Conservation (phyloP, 495 filamentous ascomycete species). For the Filosporella fistucella region DNA sequence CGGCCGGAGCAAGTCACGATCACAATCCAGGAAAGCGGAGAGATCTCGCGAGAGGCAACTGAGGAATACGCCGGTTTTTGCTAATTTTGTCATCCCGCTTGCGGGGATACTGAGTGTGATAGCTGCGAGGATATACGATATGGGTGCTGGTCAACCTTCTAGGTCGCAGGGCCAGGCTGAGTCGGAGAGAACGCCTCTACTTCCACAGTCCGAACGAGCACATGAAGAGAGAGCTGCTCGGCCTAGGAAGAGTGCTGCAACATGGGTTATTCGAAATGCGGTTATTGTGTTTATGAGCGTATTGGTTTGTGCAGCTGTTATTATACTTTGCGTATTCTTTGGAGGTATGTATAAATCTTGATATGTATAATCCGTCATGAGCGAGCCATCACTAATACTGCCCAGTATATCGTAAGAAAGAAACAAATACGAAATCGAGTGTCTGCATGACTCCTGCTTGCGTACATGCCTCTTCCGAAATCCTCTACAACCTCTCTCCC, state of each 20-base stretch:
- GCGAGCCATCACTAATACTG: slow-evolving; percentile 4
- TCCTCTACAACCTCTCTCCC: slow-evolving; percentile 64
- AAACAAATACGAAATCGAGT: slow-evolving; percentile 6
- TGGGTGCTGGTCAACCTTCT: slow-evolving; percentile 9
- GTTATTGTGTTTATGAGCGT: slow-evolving; percentile 9
- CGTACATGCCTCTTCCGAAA: slow-evolving; percentile 62
- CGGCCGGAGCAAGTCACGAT: too few relatives aligned
- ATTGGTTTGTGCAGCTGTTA: slow-evolving; percentile 8
- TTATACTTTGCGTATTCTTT: slow-evolving; percentile 18
- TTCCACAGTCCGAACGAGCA: background rate
- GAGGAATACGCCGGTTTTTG: background rate
- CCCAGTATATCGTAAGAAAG: background rate
- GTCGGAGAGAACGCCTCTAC: slow-evolving; percentile 6
- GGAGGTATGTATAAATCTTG: slow-evolving; percentile 16
- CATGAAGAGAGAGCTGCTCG: background rate
- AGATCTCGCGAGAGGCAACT: too few relatives aligned
- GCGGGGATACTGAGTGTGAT: slow-evolving; percentile 10
- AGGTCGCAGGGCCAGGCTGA: background rate
- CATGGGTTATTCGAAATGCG: slow-evolving; percentile 13
- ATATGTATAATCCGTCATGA: too few relatives aligned
- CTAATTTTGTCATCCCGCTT: slow-evolving; percentile 9
- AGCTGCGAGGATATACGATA: slow-evolving; percentile 15
- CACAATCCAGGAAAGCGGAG: too few relatives aligned
- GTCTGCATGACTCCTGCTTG: slow-evolving; percentile 59
- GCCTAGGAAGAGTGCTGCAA: background rate